phyloP scores from a whole-genome alignment of 2,329 filamentous ascomycete species.

The Penicillium sp. region DNA sequence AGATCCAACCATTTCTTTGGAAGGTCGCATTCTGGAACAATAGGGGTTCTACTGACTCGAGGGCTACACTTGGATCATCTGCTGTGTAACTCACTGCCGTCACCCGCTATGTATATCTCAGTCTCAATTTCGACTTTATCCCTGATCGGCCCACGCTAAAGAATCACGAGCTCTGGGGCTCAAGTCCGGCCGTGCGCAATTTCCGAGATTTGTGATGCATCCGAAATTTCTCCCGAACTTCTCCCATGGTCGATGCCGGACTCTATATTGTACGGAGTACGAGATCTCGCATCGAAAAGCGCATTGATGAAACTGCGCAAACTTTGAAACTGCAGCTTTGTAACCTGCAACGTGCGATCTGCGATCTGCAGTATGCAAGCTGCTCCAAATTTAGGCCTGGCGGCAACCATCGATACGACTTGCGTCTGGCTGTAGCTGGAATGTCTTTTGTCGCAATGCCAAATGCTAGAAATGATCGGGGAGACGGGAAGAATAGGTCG shows the following conservation, averaged over 20 bases:
- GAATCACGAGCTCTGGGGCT: background rate
- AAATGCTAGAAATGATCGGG: background rate
- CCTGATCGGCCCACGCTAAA: background rate
- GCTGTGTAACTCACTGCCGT: constrained; percentile 1
- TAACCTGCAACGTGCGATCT: no score
- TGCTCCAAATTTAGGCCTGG: background rate
- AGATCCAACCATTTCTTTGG: constrained; percentile 12
- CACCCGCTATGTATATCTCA: constrained; percentile 11
- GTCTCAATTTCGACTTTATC: background rate
- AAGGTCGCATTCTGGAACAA: constrained; percentile 9
- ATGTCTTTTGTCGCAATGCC: background rate
- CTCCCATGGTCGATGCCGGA: background rate
- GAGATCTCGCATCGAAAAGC: no score
- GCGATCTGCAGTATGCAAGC: background rate
- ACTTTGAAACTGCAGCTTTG: background rate
- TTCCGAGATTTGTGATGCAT: background rate
- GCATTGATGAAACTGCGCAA: background rate
- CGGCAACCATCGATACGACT: no score
- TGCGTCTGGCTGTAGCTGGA: constrained; percentile 4
- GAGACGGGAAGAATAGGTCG: background rate
- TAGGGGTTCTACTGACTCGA: background rate
- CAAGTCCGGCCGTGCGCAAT: background rate
- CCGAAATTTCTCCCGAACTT: background rate
- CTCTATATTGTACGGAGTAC: no score
- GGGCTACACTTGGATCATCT: no score